phyloP scores from a whole-genome alignment of 2,329 filamentous ascomycete species.

The Aspergillus hiratsukae region DNA sequence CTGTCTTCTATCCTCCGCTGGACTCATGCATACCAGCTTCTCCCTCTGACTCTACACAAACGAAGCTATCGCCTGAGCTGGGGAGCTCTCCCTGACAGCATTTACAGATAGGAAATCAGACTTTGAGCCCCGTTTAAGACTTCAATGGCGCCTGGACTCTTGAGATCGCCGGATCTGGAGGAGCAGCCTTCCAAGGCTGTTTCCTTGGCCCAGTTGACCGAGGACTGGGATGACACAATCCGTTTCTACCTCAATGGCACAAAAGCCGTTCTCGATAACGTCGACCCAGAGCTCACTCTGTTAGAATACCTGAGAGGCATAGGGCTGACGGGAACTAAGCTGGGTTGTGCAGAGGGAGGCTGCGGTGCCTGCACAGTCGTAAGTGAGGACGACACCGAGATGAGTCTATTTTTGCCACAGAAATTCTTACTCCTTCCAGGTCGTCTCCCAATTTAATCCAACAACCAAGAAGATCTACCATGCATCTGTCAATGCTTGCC shows the following conservation, averaged over 20 bases:
- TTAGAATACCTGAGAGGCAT: slow-evolving; percentile 91
- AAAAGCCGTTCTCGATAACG: slow-evolving; percentile 74
- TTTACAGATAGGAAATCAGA: not conserved
- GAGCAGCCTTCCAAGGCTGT: slow-evolving; percentile 42
- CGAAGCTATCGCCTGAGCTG: not conserved
- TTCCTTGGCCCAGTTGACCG: slow-evolving; percentile 61
- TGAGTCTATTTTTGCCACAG: not conserved
- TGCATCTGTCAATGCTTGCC: slow-evolving; percentile 91
- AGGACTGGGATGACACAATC: slow-evolving; percentile 78
- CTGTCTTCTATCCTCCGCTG: not conserved
- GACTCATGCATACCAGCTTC: not conserved
- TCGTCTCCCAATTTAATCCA: slow-evolving; percentile 88
- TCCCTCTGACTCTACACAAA: not conserved
- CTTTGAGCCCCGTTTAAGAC: not conserved
- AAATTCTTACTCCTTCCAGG: slow-evolving; percentile 36
- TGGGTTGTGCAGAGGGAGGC: slow-evolving; percentile 93
- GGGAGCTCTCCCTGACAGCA: not conserved
- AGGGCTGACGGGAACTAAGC: slow-evolving; percentile 89
- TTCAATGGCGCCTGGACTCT: slow-evolving; percentile 56
- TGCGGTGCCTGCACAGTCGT: slow-evolving; percentile 64
- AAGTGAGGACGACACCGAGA: not conserved
- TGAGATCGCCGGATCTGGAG: slow-evolving; percentile 43
- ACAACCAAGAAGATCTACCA: slow-evolving; percentile 92
- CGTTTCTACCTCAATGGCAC: slow-evolving; percentile 95
- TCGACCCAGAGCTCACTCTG: slow-evolving; percentile 87